phyloP scores from a whole-genome alignment of 257 asterid species.

The Solanum medicagineum region DNA sequence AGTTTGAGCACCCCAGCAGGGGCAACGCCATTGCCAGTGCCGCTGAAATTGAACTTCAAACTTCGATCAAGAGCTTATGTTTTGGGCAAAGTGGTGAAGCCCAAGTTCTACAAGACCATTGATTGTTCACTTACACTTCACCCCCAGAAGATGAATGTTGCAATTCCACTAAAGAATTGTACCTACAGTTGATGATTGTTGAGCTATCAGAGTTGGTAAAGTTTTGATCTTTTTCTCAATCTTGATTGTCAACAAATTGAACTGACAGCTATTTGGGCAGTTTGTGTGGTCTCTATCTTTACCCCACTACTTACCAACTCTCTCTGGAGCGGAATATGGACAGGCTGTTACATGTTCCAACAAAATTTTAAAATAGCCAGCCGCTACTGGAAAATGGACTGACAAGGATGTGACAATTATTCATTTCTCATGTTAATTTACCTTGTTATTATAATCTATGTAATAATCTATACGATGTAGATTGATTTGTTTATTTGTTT shows the following conservation, averaged over 20 bases:
- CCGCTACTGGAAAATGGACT: not conserved
- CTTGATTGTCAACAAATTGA: not conserved
- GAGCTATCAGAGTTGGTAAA: not conserved
- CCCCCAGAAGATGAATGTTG: conserved; percentile 37
- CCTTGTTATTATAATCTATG: not conserved
- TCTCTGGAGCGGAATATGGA: conserved; percentile 3
- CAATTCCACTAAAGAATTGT: conserved; percentile 56
- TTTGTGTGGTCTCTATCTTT: not conserved
- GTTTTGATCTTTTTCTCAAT: not conserved
- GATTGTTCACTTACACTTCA: conserved; percentile 41
- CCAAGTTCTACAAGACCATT: conserved; percentile 55
- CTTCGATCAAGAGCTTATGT: conserved; percentile 70
- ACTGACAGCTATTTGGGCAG: not conserved
- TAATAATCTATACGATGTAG: not conserved
- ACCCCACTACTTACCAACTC: not conserved
- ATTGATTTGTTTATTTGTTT: not conserved
- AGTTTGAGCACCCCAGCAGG: conserved; percentile 57
- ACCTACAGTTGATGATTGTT: conserved; percentile 28
- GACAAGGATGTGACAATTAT: not conserved
- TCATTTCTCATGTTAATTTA: not conserved
- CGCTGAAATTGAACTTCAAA: conserved; percentile 40
- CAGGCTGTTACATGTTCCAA: not conserved
- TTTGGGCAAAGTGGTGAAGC: conserved; percentile 73
- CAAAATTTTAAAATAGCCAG: not conserved
- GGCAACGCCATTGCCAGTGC: conserved; percentile 40